Percentiles rank a stretch among this genome's conserved stretches.
phyloP scores from a whole-genome alignment of 345 rosid genomes.

The Lepidium africanum region DNA sequence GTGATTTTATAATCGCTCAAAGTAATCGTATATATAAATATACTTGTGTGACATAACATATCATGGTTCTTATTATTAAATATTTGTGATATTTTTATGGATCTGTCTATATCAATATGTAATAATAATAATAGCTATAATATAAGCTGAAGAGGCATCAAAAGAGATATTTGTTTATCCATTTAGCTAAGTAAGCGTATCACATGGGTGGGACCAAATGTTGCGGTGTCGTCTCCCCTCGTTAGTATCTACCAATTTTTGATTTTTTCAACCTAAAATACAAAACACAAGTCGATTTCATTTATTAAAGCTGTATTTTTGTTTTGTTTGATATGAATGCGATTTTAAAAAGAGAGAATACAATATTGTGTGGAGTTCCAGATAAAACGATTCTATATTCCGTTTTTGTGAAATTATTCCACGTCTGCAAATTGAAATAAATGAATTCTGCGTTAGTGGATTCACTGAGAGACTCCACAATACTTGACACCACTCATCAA shows the following conservation, averaged over 20 bases:
- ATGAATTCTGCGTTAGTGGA: slow-evolving; percentile 8
- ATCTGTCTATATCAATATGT: background rate
- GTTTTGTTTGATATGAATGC: background rate
- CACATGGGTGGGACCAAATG: slow-evolving; percentile 23
- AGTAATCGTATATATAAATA: background rate
- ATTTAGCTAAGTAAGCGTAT: background rate
- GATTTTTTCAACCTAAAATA: background rate
- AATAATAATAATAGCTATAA: background rate
- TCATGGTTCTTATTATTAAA: background rate
- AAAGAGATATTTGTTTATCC: slow-evolving; percentile 21
- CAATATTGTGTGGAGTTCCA: background rate
- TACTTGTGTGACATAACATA: background rate
- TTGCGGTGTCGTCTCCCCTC: slow-evolving; percentile 3
- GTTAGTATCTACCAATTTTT: background rate
- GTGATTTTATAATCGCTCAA: background rate
- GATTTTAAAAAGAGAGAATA: background rate
- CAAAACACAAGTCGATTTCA: background rate
- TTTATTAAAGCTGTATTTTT: background rate
- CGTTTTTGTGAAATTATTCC: background rate
- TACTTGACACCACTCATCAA: background rate
- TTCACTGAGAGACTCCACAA: slow-evolving; percentile 16
- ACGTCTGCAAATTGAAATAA: background rate
- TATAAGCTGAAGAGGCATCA: slow-evolving; percentile 12
- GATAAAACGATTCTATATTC: slow-evolving; percentile 1
- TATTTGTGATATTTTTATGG: background rate